Base-by-base conservation (phyloP, 1,284 basidiomycete genomes). In the Cryptococcus depauperatus region DNA sequence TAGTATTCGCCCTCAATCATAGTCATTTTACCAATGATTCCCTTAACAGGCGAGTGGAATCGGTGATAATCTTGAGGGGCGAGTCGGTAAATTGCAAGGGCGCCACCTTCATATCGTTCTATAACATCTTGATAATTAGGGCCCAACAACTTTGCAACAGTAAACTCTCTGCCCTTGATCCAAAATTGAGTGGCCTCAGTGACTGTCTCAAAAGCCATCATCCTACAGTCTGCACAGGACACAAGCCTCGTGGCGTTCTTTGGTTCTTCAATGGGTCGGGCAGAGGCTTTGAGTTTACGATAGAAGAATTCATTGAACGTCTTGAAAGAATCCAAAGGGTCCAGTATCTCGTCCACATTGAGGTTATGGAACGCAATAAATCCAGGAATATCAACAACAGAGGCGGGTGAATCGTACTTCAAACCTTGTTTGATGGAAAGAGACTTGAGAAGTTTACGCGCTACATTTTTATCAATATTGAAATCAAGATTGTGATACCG, bases 81-180 rank as follows among this genome's bases (percentile, higher is more conserved):
- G n/a, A 96, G 75, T 32, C 65, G 77, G 73, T 95, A 95, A 51
- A 95, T 92, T 19, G 55, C 68, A 7, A 71, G 49, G 3, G 78
- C 84, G 3, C 91, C 92, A 11, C 85, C 84, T 4, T 76, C 71
- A 62, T 85, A 96, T 28, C 76, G 75, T 2, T 82, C 79, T 1
- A 77, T 77, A 44, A 84, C 77, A 19, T 76, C 73, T 47, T 79
- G 79, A 66, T 89, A 89, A 7, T 72, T 73, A 6, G 86, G 83
- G 0, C 92, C 92, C 0, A 98, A 76, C 32, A 98, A 74, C 1
- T 82, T 76, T 1, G 72, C 75, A 1, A 97, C 77, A 0, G 81
- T 83, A 63, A 97, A 97, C 56, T 95, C 89, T 21, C 89, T 81
- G 0, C 93, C 95, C 64, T 98, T 98, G 73, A 98, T 95, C 93